Evolutionary conservation across 129 eudicot species (phyloP), one percentile per base, ranked within the genome.

Genomic region (Flaveria robusta): DNA sequence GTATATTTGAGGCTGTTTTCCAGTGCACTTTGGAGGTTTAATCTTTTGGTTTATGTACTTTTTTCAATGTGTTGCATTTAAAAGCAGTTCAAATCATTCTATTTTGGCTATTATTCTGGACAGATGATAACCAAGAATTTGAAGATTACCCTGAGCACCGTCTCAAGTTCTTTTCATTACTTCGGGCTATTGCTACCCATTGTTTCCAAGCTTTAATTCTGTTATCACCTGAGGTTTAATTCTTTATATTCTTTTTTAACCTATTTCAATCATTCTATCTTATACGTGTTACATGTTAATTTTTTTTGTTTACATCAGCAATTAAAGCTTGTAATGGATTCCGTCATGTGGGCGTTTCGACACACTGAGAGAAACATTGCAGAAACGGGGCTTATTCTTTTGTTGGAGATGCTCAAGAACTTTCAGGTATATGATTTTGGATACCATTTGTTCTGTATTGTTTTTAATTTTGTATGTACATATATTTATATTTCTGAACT

Each of bases 141-240:
- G 99, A 95, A 82, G 99, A 95, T 83, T 95, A 95, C 81, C 99
- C 99, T 10, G 99, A 95, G 83, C 97, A 95, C 80, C 87, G 99
- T 37, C 93, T 95, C 70, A 95, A 95, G 85, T 95, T 95, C 66
- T 95, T 95, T 66, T 95, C 99, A 7, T 84, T 95, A 71, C 89
- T 95, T 37, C 89, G 95, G 45, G 99, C 99, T 42, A 95, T 95
- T 74, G 97, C 99, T 55, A 85, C 97, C 2, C 83, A 91, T 79
- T 95, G 99, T 88, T 95, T 95, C 80, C 93, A 90, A 66, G 97
- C 99, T 63, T 83, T 95, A 81, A 87, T 95, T 69, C 85, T 81
- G 34, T 78, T 95, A 79, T 91, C 97, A 43, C 87, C 90, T 9
- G 92, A 95, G 99, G 99, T 95, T 69, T 63, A 81, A 84, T 46